A percentile compares a stretch with the other conserved stretches of the same genome.
phyloP scores from a whole-genome alignment of 495 filamentous ascomycete genomes.

The Hypoxylon subgilvum region DNA sequence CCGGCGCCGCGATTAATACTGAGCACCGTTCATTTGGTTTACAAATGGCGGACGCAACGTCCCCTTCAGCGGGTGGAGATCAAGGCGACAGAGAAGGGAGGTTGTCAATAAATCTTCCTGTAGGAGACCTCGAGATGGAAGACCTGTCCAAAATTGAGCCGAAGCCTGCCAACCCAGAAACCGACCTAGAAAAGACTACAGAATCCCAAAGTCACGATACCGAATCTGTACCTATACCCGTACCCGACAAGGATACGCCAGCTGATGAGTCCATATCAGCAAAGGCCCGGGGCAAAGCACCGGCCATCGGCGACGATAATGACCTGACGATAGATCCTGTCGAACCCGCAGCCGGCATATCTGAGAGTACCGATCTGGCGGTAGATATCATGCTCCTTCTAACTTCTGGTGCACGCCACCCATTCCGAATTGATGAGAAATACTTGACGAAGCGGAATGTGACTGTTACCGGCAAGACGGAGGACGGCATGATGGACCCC shows the following conservation, averaged over 20 bases:
- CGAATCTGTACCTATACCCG: slow-evolving; percentile 32
- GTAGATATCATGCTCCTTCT: slow-evolving; percentile 74
- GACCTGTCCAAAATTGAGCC: slow-evolving; percentile 36
- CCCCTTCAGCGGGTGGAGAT: slow-evolving; percentile 36
- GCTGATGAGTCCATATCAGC: slow-evolving; percentile 25
- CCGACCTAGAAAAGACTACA: slow-evolving; percentile 12
- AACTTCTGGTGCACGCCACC: slow-evolving; percentile 80
- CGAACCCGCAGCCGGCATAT: slow-evolving; percentile 37
- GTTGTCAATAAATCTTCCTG: slow-evolving; percentile 32
- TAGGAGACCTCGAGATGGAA: slow-evolving; percentile 41
- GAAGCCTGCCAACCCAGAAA: slow-evolving; percentile 31
- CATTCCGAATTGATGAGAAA: slow-evolving; percentile 83
- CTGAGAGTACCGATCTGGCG: slow-evolving; percentile 52
- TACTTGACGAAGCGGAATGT: slow-evolving; percentile 82
- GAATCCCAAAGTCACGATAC: slow-evolving; percentile 25
- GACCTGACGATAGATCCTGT: slow-evolving; percentile 52
- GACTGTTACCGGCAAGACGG: slow-evolving; percentile 65
- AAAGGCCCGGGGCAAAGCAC: slow-evolving; percentile 30
- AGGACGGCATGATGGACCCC: slow-evolving; percentile 68
- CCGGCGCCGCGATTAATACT: slow-evolving; percentile 15
- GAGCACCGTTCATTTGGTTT: slow-evolving; percentile 9
- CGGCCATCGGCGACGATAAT: slow-evolving; percentile 30
- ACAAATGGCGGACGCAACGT: slow-evolving; percentile 37
- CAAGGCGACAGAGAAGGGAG: slow-evolving; percentile 32
- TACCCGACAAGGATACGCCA: slow-evolving; percentile 33